A percentile compares a stretch with the other conserved stretches of the same genome.
Conservation (phyloP, 1,284 basidiomycete species). For the Inonotus hispidus region DNA sequence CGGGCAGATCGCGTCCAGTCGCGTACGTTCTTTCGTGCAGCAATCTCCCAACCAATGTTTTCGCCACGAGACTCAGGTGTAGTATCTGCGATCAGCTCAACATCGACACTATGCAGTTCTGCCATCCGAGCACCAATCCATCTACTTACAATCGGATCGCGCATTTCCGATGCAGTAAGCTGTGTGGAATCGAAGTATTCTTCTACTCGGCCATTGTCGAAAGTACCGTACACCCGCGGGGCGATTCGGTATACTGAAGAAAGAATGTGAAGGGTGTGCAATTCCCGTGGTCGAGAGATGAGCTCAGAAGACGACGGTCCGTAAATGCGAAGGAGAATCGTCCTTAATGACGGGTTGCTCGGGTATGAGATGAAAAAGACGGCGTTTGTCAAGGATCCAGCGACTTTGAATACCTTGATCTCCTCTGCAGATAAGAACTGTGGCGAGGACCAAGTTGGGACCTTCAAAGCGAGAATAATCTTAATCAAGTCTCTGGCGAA, state of each 20-base stretch:
- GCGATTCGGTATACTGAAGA: constrained; percentile 84
- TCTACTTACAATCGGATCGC: constrained; percentile 66
- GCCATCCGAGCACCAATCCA: constrained; percentile 91
- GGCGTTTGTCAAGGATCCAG: constrained; percentile 88
- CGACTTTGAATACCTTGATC: constrained; percentile 73
- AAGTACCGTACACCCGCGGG: constrained; percentile 89
- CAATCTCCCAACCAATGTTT: constrained; percentile 50
- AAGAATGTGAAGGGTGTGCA: constrained; percentile 82
- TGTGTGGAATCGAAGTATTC: constrained; percentile 89
- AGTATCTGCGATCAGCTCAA: constrained; percentile 56
- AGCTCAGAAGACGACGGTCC: constrained; percentile 80
- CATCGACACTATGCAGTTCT: constrained; percentile 87
- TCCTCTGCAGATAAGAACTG: constrained; percentile 40
- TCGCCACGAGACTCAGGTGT: constrained; percentile 34
- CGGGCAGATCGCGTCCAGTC: constrained; percentile 62
- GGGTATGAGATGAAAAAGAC: constrained; percentile 87
- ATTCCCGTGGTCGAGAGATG: constrained; percentile 80
- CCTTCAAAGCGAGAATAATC: constrained; percentile 46
- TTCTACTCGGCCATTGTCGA: constrained; percentile 88
- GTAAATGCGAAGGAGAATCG: constrained; percentile 83
- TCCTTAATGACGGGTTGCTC: constrained; percentile 46
- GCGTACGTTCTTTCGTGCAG: constrained; percentile 53
- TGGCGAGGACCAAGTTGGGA: constrained; percentile 49
- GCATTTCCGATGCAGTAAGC: constrained; percentile 70
- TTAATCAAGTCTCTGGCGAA: constrained; percentile 59